Evolutionary conservation across 768 basidiomycete species (phyloP), one percentile per base, ranked within the genome.

Genomic region (Xerocomus brunneocitrinus): DNA sequence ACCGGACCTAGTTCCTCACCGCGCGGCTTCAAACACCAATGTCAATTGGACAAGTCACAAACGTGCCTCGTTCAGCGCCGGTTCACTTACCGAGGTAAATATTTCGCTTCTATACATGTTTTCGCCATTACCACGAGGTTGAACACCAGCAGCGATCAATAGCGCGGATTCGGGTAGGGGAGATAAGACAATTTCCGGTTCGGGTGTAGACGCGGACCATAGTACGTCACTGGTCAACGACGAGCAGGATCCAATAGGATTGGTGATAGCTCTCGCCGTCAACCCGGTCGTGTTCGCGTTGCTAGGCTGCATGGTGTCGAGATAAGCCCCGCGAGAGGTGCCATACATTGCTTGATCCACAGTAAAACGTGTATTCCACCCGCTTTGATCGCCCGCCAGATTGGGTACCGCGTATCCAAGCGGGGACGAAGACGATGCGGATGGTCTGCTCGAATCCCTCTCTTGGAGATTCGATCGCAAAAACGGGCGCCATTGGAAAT

Each of bases 401-500:
- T 57, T 48, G 28, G 61, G 36, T 43, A 52, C 13, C 19, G 45
- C 9, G 39, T 39, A 30, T 49, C 36, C 53, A 27, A 56, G 41
- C 2, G 40, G 49, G 30, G 51, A 25, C 24, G 38, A 54, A 43
- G 50, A 41, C 14, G 46, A 38, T 10, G 30, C 35, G 22, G 38
- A 19, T 12, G 1, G 40, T 44, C 31, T 36, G 34, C 41, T 47
- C 27, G 16, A 51, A 14, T 47, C 28, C 6, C 41, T 43, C 44
- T 56, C 58, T 48, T 49, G 54, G 49, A 42, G 10, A 55, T 61
- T 50, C 40, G 61, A 71, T 49, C 59, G 58, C 53, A 73, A 63
- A 58, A 84, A 86, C 8, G 77, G 76, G 43, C 69, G 65, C 84
- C 84, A 85, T 48, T 62, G 73, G 58, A 85, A 86, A 59, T 79